Base-by-base conservation (phyloP, 2,329 filamentous ascomycete genomes). In the Beauveria medogensis region DNA sequence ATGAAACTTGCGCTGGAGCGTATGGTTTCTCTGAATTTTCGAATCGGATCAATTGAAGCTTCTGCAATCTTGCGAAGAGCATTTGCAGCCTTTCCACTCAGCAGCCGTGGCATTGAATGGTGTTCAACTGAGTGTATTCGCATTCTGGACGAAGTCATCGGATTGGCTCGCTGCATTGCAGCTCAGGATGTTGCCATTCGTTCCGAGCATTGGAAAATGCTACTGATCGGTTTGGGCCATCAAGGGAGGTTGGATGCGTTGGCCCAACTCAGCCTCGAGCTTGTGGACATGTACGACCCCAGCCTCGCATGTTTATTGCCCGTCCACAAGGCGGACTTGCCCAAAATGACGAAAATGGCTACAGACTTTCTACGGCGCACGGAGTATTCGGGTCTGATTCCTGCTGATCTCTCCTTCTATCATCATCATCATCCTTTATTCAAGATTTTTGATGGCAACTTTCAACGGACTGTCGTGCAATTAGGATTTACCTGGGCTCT, bases 401-500 rank as follows among this genome's bases (percentile, higher is more conserved):
- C 69, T 18, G 69, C 66, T 28, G 80, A 82, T 59, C 68, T 83
- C 14, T 72, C 76, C 1, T 68, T 74, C 26, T 63, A 64, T 10
- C 74, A 77, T 57, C 71, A 69, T 1, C 66, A 73, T 14, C 81
- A 84, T 62, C 81, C 81, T 2, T 60, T 83, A 7, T 74, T 72
- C 46, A 72, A 72, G 43, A 70, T 84, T 22, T 82, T 84, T 63
- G 69, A 74, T 47, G 55, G 63, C 12, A 67, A 66, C 28, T 61
- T 82, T 22, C 70, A 80, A 57, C 69, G 71, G 1, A 67, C 69
- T 2, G 72, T 82, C 18, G 63, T 81, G 9, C 71, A 78, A 41
- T 80, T 76, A 73, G 75, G 76, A 0, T 82, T 82, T 59, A 71
- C 77, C 60, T 67, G 72, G 55, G 72, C 69, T 67, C 70, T 50